Conservation (phyloP, 306 rosid species). For the Quercus rubra region DNA sequence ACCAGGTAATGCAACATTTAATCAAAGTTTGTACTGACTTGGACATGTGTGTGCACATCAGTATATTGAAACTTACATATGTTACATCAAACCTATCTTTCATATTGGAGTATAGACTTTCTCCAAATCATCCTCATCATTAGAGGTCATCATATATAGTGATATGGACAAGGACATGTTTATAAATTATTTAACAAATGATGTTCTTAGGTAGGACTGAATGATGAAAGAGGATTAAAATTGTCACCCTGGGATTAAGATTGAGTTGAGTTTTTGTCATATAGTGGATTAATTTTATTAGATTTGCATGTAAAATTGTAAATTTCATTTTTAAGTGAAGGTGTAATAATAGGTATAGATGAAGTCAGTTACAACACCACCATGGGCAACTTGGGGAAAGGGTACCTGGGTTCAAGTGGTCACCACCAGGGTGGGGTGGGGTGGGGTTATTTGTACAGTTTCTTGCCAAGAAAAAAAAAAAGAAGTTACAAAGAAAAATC, state of each 20-base stretch:
- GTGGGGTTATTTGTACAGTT: no score
- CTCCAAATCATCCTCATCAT: not conserved
- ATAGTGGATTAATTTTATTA: not conserved
- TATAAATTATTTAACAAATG: not conserved
- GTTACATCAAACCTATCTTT: not conserved
- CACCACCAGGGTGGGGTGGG: no score
- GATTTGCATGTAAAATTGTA: not conserved
- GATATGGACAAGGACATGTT: not conserved
- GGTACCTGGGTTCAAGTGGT: no score
- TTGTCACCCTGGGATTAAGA: not conserved
- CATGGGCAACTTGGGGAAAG: no score
- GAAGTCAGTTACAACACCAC: no score
- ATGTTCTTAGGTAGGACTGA: not conserved
- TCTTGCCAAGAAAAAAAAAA: no score
- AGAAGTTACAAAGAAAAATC: no score
- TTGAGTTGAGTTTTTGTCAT: not conserved
- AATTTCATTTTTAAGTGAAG: no score
- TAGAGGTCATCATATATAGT: no score
- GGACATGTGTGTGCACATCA: not conserved
- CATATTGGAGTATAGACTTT: not conserved
- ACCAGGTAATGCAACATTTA: conserved; percentile 47
- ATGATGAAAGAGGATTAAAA: not conserved
- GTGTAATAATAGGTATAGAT: no score
- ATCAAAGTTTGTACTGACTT: not conserved
- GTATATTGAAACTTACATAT: not conserved